Conservation (phyloP, 2,329 filamentous ascomycete species). For the Talaromyces sp. region DNA sequence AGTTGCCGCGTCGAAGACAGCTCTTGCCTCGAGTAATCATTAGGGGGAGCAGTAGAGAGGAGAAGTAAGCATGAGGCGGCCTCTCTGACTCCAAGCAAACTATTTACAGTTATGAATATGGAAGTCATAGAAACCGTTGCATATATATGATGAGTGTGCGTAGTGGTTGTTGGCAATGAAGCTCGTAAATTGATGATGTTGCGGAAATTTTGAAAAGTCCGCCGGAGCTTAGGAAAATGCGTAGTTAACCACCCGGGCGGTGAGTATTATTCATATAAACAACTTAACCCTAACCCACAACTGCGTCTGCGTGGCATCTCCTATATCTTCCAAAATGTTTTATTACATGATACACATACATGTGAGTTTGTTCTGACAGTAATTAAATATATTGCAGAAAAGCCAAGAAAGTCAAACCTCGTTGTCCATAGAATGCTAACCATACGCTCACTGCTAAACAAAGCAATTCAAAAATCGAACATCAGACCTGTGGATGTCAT, state of each 20-base stretch:
- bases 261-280: slow-evolving; percentile 7
- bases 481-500: not conserved
- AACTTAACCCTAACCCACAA: too few relatives aligned
- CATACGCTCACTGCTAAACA: not conserved
- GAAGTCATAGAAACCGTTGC: not conserved
- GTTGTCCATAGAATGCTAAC: not conserved
- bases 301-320: too few relatives aligned
- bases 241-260: not conserved
- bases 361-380: not conserved
- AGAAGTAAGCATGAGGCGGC: slow-evolving; percentile 3
- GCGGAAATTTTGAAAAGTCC: slow-evolving; percentile 8
- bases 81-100: not conserved
- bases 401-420: not conserved
- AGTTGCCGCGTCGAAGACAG: slow-evolving; percentile 37
- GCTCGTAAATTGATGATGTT: not conserved
- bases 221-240: not conserved
- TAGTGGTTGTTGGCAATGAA: not conserved
- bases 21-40: slow-evolving; percentile 43
- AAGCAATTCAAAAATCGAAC: too few relatives aligned
- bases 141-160: not conserved
- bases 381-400: not conserved
- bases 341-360: not conserved
- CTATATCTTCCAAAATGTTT: not conserved
- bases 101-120: not conserved
- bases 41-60: slow-evolving; percentile 17